phyloP scores from a whole-genome alignment of 345 rosid species.

The Hibiscus tridactylites region DNA sequence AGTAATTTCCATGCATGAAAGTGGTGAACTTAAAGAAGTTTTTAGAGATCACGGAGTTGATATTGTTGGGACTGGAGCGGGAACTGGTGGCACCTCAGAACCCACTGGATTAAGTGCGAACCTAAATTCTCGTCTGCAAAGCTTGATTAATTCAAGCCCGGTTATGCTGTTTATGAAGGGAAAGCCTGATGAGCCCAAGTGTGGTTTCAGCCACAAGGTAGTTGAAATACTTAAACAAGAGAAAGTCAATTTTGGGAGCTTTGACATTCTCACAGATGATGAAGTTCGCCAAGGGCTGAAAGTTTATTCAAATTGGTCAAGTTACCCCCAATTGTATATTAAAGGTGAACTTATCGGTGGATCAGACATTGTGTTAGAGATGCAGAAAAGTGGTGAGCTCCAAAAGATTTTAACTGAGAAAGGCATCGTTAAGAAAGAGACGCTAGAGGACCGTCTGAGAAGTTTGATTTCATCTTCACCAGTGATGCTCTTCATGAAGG shows the following conservation, averaged over 20 bases:
- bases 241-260: constrained; percentile 64
- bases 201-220: constrained; percentile 88
- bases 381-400: constrained; percentile 95
- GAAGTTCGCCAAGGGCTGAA: constrained; percentile 93
- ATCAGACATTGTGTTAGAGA: constrained; percentile 81
- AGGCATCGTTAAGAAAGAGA: constrained; percentile 42
- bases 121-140: constrained; percentile 45
- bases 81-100: constrained; percentile 40
- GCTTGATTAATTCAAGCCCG: constrained; percentile 56
- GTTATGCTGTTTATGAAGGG: constrained; percentile 97
- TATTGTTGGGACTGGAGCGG: constrained; percentile 18
- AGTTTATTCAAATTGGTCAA: constrained; percentile 92
- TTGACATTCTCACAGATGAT: constrained; percentile 68
- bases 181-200: constrained; percentile 74
- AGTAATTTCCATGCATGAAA: constrained; percentile 75
- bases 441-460: constrained; percentile 56
- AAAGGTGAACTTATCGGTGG: constrained; percentile 85
- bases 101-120: constrained; percentile 50
- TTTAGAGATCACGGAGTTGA: constrained; percentile 58
- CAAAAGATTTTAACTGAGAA: constrained; percentile 51
- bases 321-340: constrained; percentile 85
- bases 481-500: constrained; percentile 96
- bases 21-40: constrained; percentile 76
- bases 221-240: constrained; percentile 76
- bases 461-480: constrained; percentile 52